Evolutionary conservation across 371 early-diverging fungal species (phyloP).

Genomic region (Rhizopus delemar): DNA sequence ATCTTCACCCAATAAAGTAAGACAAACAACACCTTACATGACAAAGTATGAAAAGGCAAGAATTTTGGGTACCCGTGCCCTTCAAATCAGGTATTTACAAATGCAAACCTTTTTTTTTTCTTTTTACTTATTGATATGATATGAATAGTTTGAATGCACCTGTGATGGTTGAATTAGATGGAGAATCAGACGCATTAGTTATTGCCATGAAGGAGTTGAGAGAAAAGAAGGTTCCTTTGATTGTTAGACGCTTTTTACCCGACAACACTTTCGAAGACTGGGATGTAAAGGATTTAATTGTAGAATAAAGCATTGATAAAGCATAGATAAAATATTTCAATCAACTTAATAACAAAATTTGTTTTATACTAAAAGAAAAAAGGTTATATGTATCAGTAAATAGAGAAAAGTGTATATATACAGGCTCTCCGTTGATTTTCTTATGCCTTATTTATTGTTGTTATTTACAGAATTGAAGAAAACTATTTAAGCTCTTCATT

Average conservation of each 20-base stretch:
- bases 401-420: not conserved
- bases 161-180: slow-evolving; percentile 95
- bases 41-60: slow-evolving; percentile 99
- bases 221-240: slow-evolving; percentile 94
- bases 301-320: slow-evolving; percentile 32
- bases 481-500: not conserved
- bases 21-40: slow-evolving; percentile 97
- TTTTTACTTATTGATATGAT: not conserved
- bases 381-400: not conserved
- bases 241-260: slow-evolving; percentile 95
- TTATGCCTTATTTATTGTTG: no score
- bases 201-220: slow-evolving; percentile 98
- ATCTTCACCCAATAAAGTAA: slow-evolving; percentile 41
- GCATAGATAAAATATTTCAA: not conserved
- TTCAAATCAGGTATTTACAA: slow-evolving; percentile 70
- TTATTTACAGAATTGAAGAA: no score
- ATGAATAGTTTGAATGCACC: slow-evolving; percentile 95
- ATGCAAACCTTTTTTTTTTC: not conserved
- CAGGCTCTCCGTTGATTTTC: no score
- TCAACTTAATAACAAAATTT: not conserved
- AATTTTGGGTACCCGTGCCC: slow-evolving; percentile 91
- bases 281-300: slow-evolving; percentile 92
- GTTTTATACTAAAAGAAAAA: not conserved
- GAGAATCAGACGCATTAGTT: slow-evolving; percentile 96
- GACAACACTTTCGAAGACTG: slow-evolving; percentile 98